A percentile compares a stretch with the other conserved stretches of the same genome.
phyloP scores from a whole-genome alignment of 208 protist genomes.

The Acanthamoeba castellanii region DNA sequence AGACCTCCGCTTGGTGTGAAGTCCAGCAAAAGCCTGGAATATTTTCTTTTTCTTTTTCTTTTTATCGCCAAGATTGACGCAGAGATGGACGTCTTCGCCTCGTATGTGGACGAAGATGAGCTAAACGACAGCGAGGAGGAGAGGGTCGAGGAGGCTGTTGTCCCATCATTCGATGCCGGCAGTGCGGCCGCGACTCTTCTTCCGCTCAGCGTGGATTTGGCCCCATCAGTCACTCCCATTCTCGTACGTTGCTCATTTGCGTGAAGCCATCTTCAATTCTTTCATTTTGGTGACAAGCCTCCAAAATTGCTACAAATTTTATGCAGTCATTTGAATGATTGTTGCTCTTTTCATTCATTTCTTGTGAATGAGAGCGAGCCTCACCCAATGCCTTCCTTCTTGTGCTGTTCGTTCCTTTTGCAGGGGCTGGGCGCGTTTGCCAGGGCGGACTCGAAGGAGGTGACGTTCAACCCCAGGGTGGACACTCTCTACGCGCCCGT shows the following conservation, averaged over 20 bases:
- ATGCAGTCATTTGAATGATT: no score
- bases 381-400: no score
- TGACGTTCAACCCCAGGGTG: constrained; percentile 64
- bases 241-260: constrained; percentile 35
- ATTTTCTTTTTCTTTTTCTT: background rate
- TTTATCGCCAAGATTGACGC: background rate
- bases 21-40: background rate
- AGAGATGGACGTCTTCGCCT: constrained; percentile 47
- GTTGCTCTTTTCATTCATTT: background rate
- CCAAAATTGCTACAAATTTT: no score
- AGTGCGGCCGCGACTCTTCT: background rate
- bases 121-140: constrained; percentile 1
- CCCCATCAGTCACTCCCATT: constrained; percentile 4
- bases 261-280: no score
- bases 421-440: constrained; percentile 21
- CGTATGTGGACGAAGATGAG: constrained; percentile 28
- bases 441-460: constrained; percentile 26
- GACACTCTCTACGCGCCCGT: constrained; percentile 62
- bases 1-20: background rate
- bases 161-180: background rate
- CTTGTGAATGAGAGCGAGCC: no score
- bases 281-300: no score
- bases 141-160: background rate
- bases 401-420: background rate
- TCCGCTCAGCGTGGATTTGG: background rate